Base-by-base conservation (phyloP, 2,329 filamentous ascomycete genomes). In the Tetracladium maxilliforme region DNA sequence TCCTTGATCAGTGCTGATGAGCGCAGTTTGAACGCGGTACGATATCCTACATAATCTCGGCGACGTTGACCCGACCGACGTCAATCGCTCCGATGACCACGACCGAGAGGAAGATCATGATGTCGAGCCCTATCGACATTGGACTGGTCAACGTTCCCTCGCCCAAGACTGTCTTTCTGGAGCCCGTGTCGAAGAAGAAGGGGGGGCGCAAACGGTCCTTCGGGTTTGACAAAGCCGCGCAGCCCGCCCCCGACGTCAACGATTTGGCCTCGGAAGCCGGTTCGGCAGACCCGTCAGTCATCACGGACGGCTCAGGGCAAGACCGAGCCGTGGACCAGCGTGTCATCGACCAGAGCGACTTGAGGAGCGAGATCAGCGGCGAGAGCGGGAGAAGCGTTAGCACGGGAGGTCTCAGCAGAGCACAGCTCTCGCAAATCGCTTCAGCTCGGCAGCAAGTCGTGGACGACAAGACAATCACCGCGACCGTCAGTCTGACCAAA, bases 21-120 rank as follows among this genome's bases (percentile, higher is more conserved):
- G 9, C 12, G 12, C 26, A 95, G 84, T 98, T 98, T 49, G 90
- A 95, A 52, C 74, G 87, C 44, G 90, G 90, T 18, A 86, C 82
- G 3, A 82, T 98, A 40, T 77, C 79, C 12, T 98, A 95, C 52
- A 72, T 87, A 56, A 68, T 95, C 39, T 87, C 82, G 6, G 78
- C 87, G 16, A 94, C 84, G 7, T 51, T 95, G 29, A 95, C 87
- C 12, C 72, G 84, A 29, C 87, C 90, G 12, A 90, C 80, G 0
- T 74, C 84, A 6, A 92, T 94, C 33, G 67, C 76, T 10, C 76
- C 87, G 3, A 84, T 76, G 3, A 65, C 75, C 7, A 78, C 70
- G 18, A 90, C 80, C 51, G 83, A 92, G 37, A 68, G 73, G 32
- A 86, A 84, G 41, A 64, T 98, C 13, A 71, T 74, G 31, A 58